These are phyloP conservation scores for Aureobasidium zeae DNA, from an alignment of 2,329 filamentous ascomycete species.

Conservation along the genomic window DNA sequence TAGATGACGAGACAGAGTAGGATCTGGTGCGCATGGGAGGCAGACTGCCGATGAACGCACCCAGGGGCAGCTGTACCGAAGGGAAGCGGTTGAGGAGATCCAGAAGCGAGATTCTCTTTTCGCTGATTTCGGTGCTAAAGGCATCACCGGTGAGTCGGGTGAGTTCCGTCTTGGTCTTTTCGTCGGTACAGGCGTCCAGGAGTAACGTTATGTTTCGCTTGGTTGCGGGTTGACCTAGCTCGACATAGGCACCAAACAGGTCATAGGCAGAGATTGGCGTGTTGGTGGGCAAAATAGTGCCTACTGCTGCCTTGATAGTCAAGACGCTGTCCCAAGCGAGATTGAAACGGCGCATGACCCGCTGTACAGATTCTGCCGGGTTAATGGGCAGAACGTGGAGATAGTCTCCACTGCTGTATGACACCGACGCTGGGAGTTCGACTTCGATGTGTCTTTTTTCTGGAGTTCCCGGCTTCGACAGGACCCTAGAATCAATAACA, in stretches of 20 bases:
- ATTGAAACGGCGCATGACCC: slow-evolving; percentile 55
- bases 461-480: slow-evolving; percentile 44
- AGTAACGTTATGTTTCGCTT: slow-evolving; percentile 49
- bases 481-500: slow-evolving; percentile 44
- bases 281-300: slow-evolving; percentile 56
- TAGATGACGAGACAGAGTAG: slow-evolving; percentile 29
- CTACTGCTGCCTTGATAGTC: slow-evolving; percentile 41
- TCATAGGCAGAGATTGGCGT: slow-evolving; percentile 52
- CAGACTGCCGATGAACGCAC: slow-evolving; percentile 60
- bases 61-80: slow-evolving; percentile 52
- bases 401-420: slow-evolving; percentile 67
- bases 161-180: slow-evolving; percentile 42
- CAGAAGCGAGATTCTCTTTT: slow-evolving; percentile 46
- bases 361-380: slow-evolving; percentile 49
- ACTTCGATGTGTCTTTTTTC: slow-evolving; percentile 48
- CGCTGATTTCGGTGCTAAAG: slow-evolving; percentile 32
- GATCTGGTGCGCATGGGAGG: slow-evolving; percentile 56
- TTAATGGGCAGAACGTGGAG: slow-evolving; percentile 58
- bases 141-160: slow-evolving; percentile 36
- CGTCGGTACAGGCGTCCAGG: slow-evolving; percentile 42
- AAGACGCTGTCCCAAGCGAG: slow-evolving; percentile 57
- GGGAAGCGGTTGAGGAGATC: slow-evolving; percentile 60
- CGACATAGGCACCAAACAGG: slow-evolving; percentile 61
- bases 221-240: slow-evolving; percentile 63
- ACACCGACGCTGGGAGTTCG: slow-evolving; percentile 39